phyloP scores from a whole-genome alignment of 352 stramenopile genomes.

The Blastocystis sp. region DNA sequence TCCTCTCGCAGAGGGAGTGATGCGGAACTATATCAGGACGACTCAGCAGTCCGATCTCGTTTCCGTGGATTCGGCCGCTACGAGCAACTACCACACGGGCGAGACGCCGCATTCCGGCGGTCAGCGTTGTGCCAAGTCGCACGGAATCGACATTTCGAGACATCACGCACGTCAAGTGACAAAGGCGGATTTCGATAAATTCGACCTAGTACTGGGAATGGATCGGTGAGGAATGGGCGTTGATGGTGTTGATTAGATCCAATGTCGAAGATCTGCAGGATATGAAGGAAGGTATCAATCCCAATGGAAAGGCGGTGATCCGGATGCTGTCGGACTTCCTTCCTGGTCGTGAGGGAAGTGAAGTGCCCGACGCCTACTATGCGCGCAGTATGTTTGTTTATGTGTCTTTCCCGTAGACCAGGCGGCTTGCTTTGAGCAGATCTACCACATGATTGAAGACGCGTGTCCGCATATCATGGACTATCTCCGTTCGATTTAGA shows the following conservation, averaged over 20 bases:
- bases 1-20: constrained; percentile 16
- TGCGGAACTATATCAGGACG: neutral
- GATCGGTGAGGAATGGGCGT: neutral
- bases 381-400: neutral
- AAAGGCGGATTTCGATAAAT: constrained; percentile 28
- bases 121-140: constrained; percentile 26
- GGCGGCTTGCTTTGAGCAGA: constrained; percentile 44
- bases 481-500: neutral
- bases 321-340: constrained; percentile 49
- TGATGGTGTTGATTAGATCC: neutral
- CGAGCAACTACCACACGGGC: constrained; percentile 47
- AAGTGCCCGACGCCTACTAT: constrained; percentile 56
- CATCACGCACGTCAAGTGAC: constrained; percentile 34
- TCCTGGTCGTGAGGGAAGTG: constrained; percentile 16
- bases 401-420: constrained; percentile 8
- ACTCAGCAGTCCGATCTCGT: neutral
- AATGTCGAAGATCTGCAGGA: constrained; percentile 51
- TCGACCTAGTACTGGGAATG: constrained; percentile 50
- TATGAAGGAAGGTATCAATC: constrained; percentile 37
- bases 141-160: constrained; percentile 54
- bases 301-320: constrained; percentile 25
- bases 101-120: constrained; percentile 23
- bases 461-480: neutral
- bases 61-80: constrained; percentile 18
- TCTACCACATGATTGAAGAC: constrained; percentile 19